These are phyloP conservation scores for Paramyrothecium roridum DNA, from an alignment of 2,329 filamentous ascomycete genomes.

Conservation along the genomic window DNA sequence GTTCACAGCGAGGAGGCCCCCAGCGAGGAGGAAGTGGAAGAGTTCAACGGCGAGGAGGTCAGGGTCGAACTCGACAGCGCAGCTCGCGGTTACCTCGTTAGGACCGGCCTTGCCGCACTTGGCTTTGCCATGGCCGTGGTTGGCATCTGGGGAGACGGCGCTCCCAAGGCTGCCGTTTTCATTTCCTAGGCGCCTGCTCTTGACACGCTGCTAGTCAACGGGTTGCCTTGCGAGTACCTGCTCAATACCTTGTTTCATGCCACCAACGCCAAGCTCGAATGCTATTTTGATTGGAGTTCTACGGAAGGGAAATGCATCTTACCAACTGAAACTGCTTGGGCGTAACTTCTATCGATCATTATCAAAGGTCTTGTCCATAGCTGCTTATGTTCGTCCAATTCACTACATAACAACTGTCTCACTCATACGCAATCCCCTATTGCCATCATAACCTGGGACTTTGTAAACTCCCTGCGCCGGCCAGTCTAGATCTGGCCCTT, in stretches of 20 bases:
- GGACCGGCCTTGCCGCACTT: conserved; percentile 50
- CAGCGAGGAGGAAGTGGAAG: conserved; percentile 49
- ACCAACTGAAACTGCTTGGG: not conserved
- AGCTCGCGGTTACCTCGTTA: conserved; percentile 49
- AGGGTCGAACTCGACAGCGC: conserved; percentile 54
- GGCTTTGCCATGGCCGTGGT: conserved; percentile 61
- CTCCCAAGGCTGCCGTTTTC: conserved; percentile 28
- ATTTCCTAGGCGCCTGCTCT: conserved; percentile 20
- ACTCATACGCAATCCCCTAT: too few species aligned
- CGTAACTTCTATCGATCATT: not conserved
- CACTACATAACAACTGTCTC: not conserved
- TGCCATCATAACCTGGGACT: too few species aligned
- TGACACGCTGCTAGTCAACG: not conserved
- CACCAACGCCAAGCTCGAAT: not conserved
- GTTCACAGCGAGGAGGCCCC: conserved; percentile 41
- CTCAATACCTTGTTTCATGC: not conserved
- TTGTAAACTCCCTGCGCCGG: not conserved
- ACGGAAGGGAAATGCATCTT: not conserved
- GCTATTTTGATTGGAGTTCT: not conserved
- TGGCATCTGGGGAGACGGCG: conserved; percentile 65
- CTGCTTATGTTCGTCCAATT: not conserved
- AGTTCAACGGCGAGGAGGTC: conserved; percentile 62
- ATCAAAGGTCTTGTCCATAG: too few species aligned
- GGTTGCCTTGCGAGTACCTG: not conserved
- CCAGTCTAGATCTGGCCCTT: not conserved